A percentile compares a stretch with the other conserved stretches of the same genome.
Conservation (phyloP, 768 basidiomycete genomes). For the Suillus plorans region DNA sequence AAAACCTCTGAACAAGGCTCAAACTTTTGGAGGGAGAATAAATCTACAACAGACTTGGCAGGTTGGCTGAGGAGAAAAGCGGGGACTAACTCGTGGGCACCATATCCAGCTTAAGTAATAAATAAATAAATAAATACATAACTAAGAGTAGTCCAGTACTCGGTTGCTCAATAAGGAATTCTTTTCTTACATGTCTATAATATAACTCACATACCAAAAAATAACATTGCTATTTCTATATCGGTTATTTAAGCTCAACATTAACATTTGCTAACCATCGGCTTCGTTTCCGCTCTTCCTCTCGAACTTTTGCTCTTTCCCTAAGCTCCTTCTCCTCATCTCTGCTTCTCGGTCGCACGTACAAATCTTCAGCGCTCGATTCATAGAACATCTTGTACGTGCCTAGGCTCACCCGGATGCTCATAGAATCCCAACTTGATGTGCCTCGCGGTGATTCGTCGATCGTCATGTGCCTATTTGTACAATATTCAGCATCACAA, state of each 20-base stretch:
- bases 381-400: conserved; percentile 74
- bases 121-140: not conserved
- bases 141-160: not conserved
- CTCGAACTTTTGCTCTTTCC: conserved; percentile 43
- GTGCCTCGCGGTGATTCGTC: conserved; percentile 23
- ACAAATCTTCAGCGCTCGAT: conserved; percentile 57
- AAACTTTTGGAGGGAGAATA: not conserved
- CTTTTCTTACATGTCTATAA: not conserved
- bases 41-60: not conserved
- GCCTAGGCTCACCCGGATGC: conserved; percentile 55
- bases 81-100: conserved; percentile 12
- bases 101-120: conserved; percentile 25
- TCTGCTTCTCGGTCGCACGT: conserved; percentile 38
- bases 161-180: not conserved
- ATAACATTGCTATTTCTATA: not conserved
- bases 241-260: not conserved
- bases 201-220: not conserved
- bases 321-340: conserved; percentile 35
- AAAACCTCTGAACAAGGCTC: not conserved
- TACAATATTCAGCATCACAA: conserved; percentile 31
- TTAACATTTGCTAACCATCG: conserved; percentile 23
- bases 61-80: conserved; percentile 5
- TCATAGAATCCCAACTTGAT: conserved; percentile 21
- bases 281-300: conserved; percentile 58
- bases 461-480: conserved; percentile 52